Evolutionary conservation across 208 protist genomes (phyloP).

Genomic region (Leishmania mexicana): DNA sequence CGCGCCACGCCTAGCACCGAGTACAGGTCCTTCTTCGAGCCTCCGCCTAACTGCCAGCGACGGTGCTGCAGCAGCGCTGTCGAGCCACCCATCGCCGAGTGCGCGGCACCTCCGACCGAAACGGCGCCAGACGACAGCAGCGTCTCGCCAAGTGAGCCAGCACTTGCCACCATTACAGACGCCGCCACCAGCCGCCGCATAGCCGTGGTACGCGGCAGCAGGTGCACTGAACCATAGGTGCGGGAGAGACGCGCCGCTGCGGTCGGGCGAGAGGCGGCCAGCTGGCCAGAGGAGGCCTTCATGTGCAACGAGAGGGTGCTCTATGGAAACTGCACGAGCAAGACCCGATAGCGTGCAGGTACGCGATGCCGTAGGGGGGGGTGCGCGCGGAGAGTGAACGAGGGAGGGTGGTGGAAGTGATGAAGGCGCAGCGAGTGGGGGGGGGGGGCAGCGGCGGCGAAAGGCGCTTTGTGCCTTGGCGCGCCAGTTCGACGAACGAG

Average conservation of each 20-base stretch:
- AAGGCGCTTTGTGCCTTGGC: not conserved
- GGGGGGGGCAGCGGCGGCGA: not conserved
- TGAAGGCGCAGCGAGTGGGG: not conserved
- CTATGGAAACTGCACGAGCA: not conserved
- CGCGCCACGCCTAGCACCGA: constrained; percentile 72
- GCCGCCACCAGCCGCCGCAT: not conserved
- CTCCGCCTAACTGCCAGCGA: constrained; percentile 28
- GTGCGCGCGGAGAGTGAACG: not conserved
- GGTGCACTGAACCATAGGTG: not conserved
- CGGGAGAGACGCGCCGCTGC: not conserved
- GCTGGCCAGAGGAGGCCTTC: constrained; percentile 2
- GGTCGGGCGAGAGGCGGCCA: not conserved
- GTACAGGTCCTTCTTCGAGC: constrained; percentile 82
- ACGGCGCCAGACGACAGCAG: not conserved
- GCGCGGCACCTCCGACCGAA: not conserved
- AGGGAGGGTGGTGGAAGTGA: not conserved
- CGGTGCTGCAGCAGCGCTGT: constrained; percentile 11
- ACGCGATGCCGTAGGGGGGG: not conserved
- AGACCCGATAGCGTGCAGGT: not conserved
- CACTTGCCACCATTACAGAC: not conserved
- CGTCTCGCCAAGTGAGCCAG: not conserved
- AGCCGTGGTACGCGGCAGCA: constrained; percentile 7
- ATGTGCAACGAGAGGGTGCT: not conserved
- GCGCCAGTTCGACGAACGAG: not conserved
- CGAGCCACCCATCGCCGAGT: constrained; percentile 9